Evolutionary conservation across 179 eudicot genomes (phyloP).

Genomic region (Silene coronaria): DNA sequence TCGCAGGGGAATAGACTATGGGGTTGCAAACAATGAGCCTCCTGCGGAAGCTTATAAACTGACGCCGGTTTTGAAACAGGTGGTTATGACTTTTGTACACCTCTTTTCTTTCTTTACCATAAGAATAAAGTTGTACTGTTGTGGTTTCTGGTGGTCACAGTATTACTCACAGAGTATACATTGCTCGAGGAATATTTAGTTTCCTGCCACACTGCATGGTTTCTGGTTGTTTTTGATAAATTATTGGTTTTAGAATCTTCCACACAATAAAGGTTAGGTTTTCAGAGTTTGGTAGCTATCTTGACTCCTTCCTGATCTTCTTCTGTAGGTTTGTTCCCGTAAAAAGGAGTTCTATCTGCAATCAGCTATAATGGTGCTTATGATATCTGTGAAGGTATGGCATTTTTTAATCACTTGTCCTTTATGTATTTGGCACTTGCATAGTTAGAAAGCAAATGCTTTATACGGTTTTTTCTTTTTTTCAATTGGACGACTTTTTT

Average conservation of each 20-base stretch:
- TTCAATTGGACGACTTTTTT: not conserved
- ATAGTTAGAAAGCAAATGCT: not conserved
- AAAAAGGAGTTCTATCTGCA: constrained; percentile 34
- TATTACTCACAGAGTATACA: not conserved
- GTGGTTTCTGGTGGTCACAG: not conserved
- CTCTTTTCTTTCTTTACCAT: not conserved
- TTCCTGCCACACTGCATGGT: not conserved
- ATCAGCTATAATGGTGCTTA: constrained; percentile 70
- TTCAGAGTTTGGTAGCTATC: not conserved
- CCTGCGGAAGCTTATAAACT: constrained; percentile 41
- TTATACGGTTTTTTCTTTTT: not conserved
- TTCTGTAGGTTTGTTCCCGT: constrained; percentile 46
- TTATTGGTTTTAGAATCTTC: not conserved
- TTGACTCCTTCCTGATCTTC: constrained; percentile 11
- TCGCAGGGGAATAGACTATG: constrained; percentile 61
- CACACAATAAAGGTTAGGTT: not conserved
- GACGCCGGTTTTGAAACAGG: constrained; percentile 46
- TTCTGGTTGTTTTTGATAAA: not conserved
- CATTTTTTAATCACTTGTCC: not conserved
- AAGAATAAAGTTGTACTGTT: not conserved
- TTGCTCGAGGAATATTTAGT: not conserved
- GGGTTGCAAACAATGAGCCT: constrained; percentile 48
- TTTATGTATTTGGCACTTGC: not conserved
- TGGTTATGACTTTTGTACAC: constrained; percentile 11
- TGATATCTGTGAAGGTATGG: constrained; percentile 73